Evolutionary conservation across 2,329 filamentous ascomycete species (phyloP).

Genomic region (Xylariaceae sp.): DNA sequence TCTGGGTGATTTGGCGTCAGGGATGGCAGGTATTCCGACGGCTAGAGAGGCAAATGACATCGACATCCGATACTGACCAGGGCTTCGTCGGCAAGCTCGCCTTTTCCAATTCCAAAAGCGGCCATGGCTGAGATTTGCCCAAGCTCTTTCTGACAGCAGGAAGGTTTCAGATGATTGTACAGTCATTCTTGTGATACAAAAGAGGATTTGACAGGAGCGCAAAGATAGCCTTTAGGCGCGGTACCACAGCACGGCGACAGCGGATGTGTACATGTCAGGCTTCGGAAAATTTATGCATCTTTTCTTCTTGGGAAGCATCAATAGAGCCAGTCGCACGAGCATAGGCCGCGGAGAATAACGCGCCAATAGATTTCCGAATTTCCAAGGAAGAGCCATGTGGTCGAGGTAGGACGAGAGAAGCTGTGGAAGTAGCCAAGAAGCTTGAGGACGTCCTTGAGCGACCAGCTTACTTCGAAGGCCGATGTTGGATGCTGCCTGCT

Average conservation of each 20-base stretch:
- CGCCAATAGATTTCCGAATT: constrained; percentile 17
- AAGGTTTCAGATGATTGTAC: constrained; percentile 30
- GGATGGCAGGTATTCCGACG: constrained; percentile 14
- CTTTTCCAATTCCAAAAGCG: constrained; percentile 12
- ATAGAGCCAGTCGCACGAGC: constrained; percentile 24
- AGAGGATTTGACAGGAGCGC: constrained; percentile 27
- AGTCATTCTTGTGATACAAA: constrained; percentile 27
- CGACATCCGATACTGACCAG: constrained; percentile 12
- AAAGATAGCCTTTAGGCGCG: constrained; percentile 13
- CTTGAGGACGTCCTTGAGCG: not conserved
- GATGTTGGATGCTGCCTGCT: too few species aligned
- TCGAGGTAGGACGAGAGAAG: constrained; percentile 21
- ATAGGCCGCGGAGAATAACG: constrained; percentile 27
- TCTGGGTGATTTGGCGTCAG: constrained; percentile 6
- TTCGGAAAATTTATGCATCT: constrained; percentile 30
- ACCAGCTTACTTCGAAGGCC: not conserved
- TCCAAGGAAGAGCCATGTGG: constrained; percentile 26
- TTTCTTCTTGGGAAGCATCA: constrained; percentile 25
- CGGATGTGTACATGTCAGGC: constrained; percentile 32
- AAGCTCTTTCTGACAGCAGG: constrained; percentile 15
- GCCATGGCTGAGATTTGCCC: constrained; percentile 15
- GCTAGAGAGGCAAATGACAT: constrained; percentile 23
- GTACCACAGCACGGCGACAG: constrained; percentile 22
- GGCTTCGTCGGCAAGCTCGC: constrained; percentile 17
- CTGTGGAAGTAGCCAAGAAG: constrained; percentile 4